Evolutionary conservation across 768 basidiomycete species (phyloP).

Genomic region (Pulveroboletus frians): DNA sequence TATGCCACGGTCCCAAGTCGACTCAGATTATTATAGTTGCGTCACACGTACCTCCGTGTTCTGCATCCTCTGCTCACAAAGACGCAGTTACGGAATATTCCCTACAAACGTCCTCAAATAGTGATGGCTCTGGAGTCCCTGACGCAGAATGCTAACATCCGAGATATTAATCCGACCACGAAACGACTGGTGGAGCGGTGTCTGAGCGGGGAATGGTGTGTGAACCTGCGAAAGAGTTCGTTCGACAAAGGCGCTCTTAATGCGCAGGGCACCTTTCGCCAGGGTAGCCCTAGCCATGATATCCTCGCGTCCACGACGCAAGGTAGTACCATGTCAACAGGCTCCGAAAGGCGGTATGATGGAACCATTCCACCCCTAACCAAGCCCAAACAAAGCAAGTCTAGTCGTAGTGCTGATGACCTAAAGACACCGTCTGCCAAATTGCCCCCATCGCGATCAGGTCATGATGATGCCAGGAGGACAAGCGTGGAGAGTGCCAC

Average conservation of each 20-base stretch:
- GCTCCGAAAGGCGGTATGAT: slow-evolving; percentile 15
- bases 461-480: slow-evolving; percentile 36
- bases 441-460: slow-evolving; percentile 29
- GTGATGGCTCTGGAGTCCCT: slow-evolving; percentile 77
- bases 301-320: slow-evolving; percentile 36
- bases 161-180: slow-evolving; percentile 83
- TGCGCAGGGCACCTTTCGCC: slow-evolving; percentile 28
- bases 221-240: slow-evolving; percentile 49
- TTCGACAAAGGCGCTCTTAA: slow-evolving; percentile 25
- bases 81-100: slow-evolving; percentile 78
- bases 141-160: slow-evolving; percentile 64
- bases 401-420: slow-evolving; percentile 64
- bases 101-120: slow-evolving; percentile 92
- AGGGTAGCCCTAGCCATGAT: slow-evolving; percentile 43
- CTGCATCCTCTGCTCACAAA: slow-evolving; percentile 92
- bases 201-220: slow-evolving; percentile 82
- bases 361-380: slow-evolving; percentile 18
- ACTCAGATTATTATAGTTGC: slow-evolving; percentile 47
- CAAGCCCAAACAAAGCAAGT: slow-evolving; percentile 47
- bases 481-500: slow-evolving; percentile 36
- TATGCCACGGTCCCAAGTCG: background rate
- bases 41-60: slow-evolving; percentile 95
- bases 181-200: slow-evolving; percentile 89
- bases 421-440: slow-evolving; percentile 33
- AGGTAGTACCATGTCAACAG: background rate